Base-by-base conservation (phyloP, 1,284 basidiomycete species). In the Cryptococcus amylolentus region DNA sequence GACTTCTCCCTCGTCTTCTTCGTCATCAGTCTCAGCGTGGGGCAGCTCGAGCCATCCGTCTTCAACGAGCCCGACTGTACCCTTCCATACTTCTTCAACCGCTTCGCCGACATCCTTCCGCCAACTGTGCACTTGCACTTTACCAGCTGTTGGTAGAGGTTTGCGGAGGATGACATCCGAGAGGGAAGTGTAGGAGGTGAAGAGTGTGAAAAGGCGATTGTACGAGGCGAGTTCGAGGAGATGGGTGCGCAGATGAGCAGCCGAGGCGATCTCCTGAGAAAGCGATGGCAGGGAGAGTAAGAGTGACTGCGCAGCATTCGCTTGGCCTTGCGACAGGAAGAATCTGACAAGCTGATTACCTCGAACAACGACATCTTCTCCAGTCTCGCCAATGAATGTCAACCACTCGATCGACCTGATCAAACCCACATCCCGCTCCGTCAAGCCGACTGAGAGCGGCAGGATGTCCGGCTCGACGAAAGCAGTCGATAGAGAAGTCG, bases 361-460 rank as follows among this genome's bases (percentile, higher is more conserved):
- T 66, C 92, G 89, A 67, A 88, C 83, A 4, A 96, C 78, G 0
- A 91, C 91, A 16, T 86, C 86, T n/a, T 80, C 78, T 61, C 86
- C 85, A 1, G 91, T 95, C 18, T 82, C 78, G 42, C 85, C 83
- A 60, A 84, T 80, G 72, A 91, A 89, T 0, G 85, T 89, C 46
- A 95, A 89, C 95, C 95, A 98, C 70, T 98, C 94, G 56, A 98
- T 86, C 0, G 89, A 88, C 9, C 91, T 84, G 50, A 97, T 82
- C 9, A 98, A 80, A 49, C 88, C 77, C 42, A 81, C 75, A 70
- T 95, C 89, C 14, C 72, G 65, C 41, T 77, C 67, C 40, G 60
- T 52, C 37, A 77, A 64, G 10, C 65, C 67, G 0, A 72, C 64
- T 1, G 68, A 61, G 49, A 76, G 66, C 8, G 81, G 81, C 0